These are phyloP conservation scores for Grifola frondosa DNA, from an alignment of 1,284 basidiomycete species.

Conservation along the genomic window DNA sequence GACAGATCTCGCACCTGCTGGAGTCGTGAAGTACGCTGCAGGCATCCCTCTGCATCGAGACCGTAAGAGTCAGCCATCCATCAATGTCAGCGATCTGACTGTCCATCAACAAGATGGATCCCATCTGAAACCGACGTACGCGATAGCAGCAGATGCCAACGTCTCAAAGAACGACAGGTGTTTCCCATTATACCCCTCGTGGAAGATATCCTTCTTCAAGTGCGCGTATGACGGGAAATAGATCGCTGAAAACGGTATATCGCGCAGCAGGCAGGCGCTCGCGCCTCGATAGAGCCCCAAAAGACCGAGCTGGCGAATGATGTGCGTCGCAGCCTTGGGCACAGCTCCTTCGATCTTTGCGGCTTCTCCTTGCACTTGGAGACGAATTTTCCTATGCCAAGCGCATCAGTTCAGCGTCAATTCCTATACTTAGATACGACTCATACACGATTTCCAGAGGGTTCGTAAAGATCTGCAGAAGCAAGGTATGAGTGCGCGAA, in stretches of 20 bases:
- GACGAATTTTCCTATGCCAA: conserved; percentile 82
- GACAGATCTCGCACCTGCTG: conserved; percentile 58
- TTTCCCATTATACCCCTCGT: conserved; percentile 95
- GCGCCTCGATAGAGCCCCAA: conserved; percentile 92
- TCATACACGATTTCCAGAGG: conserved; percentile 89
- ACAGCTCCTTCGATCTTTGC: conserved; percentile 79
- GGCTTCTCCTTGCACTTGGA: conserved; percentile 95
- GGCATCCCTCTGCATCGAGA: conserved; percentile 80
- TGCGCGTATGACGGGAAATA: conserved; percentile 83
- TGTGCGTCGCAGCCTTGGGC: conserved; percentile 87
- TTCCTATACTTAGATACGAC: conserved; percentile 3
- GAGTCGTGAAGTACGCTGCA: conserved; percentile 84
- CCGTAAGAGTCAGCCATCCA: conserved; percentile 18
- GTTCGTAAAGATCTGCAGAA: conserved; percentile 89
- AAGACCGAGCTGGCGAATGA: conserved; percentile 90
- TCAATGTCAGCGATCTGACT: conserved; percentile 11
- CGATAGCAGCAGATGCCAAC: conserved; percentile 77
- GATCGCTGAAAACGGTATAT: conserved; percentile 92
- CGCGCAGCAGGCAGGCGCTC: conserved; percentile 84
- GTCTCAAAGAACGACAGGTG: conserved; percentile 91
- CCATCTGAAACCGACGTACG: conserved; percentile 50
- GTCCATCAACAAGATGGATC: conserved; percentile 8
- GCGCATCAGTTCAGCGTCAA: conserved; percentile 15
- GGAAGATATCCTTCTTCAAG: conserved; percentile 90
- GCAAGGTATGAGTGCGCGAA: conserved; percentile 19